Conservation (phyloP, 192 early-diverging fungal species). For the Paraglomus brasilianum region DNA sequence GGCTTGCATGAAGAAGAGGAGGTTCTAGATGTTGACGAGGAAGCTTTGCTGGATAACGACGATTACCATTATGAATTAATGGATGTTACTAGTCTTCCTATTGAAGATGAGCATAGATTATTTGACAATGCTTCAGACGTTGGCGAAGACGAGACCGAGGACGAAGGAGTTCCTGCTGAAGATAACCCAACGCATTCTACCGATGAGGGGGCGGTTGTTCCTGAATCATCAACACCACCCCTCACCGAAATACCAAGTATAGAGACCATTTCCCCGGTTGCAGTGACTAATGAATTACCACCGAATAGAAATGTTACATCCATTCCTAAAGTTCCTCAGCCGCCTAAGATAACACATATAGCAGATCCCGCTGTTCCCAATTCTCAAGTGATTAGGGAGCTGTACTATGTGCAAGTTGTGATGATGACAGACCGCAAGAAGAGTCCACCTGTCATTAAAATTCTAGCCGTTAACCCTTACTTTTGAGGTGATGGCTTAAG, state of each 20-base stretch:
- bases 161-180: slow-evolving; percentile 5
- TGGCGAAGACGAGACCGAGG: slow-evolving; percentile 31
- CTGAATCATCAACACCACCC: background rate
- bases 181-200: no score
- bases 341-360: slow-evolving; percentile 16
- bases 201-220: background rate
- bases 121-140: slow-evolving; percentile 20
- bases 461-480: slow-evolving; percentile 56
- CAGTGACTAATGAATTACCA: background rate
- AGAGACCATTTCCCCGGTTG: background rate
- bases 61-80: slow-evolving; percentile 34
- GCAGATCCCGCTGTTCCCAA: slow-evolving; percentile 29
- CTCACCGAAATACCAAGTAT: background rate
- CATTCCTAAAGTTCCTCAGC: background rate
- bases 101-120: slow-evolving; percentile 38
- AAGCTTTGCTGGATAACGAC: slow-evolving; percentile 46
- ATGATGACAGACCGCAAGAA: slow-evolving; percentile 51
- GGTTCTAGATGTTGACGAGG: slow-evolving; percentile 49
- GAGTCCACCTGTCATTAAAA: slow-evolving; percentile 55
- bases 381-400: slow-evolving; percentile 47
- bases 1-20: slow-evolving; percentile 32
- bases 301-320: background rate
- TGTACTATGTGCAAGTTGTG: slow-evolving; percentile 47
- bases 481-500: no score
- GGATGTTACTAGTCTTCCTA: slow-evolving; percentile 29